Evolutionary conservation across 2,329 filamentous ascomycete species (phyloP), one percentile per base, ranked within the genome.

Genomic region (Hansfordia pulvinata): DNA sequence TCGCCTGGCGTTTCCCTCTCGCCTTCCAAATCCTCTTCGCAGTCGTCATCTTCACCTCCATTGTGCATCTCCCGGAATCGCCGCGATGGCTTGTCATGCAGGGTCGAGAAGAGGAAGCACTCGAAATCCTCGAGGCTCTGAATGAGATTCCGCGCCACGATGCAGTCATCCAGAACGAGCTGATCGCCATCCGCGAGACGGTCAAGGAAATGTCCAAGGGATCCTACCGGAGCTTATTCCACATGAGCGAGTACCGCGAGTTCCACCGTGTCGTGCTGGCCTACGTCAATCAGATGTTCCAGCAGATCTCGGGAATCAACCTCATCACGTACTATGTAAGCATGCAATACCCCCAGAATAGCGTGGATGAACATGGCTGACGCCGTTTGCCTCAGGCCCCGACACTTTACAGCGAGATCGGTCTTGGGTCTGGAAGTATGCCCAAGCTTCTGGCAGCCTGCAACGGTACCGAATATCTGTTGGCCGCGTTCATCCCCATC

Each of bases 391-490:
- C n/a, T n/a, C n/a, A n/a, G n/a, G n/a, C n/a, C n/a, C n/a, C n/a
- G n/a, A n/a, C n/a, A n/a, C n/a, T n/a, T n/a, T n/a, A n/a, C n/a
- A n/a, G n/a, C n/a, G n/a, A n/a, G n/a, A n/a, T n/a, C n/a, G n/a
- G n/a, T n/a, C n/a, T n/a, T n/a, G n/a, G n/a, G 20, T 22, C 20
- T 6, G 7, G 13, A 6, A 6, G 6, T n/a, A 22, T 61, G 1
- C 60, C 73, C 0, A 49, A 70, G 1, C 64, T 70, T 16, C 40
- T 64, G 10, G 69, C 63, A 9, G 68, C 73, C 1, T 56, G 60
- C 30, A 64, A 64, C 34, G 60, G 60, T 13, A 55, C 52, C 3
- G 51, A 54, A 23, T 57, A 55, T 31, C 54, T 54, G 31, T 26
- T 56, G 5, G 51, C 50, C 3, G 54, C 50, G 0, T 49, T 48